Percentiles rank a stretch among this genome's conserved stretches.
Evolutionary conservation across 176 grass and related monocot species (phyloP).

Genomic region (barley (Hordeum vulgare)): MorexV3_pseudomolecules_assembly NC_058522.1:444303429-444303928

Average conservation of each 20-base stretch:
- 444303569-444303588: conserved; percentile 39
- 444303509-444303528: conserved; percentile 24
- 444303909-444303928: not conserved
- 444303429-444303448: conserved; percentile 38
- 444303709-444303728: not conserved
- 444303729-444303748: not conserved
- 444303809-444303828: not conserved
- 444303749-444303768: not conserved
- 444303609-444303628: conserved; percentile 39
- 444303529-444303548: conserved; percentile 31
- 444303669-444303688: conserved; percentile 58
- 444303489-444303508: conserved; percentile 45
- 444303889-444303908: not conserved
- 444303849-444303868: conserved; percentile 30
- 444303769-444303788: not conserved
- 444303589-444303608: conserved; percentile 34
- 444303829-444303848: conserved; percentile 35
- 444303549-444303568: conserved; percentile 32
- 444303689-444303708: conserved; percentile 13
- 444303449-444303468: conserved; percentile 40
- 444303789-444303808: not conserved
- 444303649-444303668: conserved; percentile 16
- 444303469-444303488: conserved; percentile 53
- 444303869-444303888: not conserved
- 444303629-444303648: conserved; percentile 27